phyloP scores from a whole-genome alignment of 2,329 filamentous ascomycete genomes.

The Arthrobotrys conoides region DNA sequence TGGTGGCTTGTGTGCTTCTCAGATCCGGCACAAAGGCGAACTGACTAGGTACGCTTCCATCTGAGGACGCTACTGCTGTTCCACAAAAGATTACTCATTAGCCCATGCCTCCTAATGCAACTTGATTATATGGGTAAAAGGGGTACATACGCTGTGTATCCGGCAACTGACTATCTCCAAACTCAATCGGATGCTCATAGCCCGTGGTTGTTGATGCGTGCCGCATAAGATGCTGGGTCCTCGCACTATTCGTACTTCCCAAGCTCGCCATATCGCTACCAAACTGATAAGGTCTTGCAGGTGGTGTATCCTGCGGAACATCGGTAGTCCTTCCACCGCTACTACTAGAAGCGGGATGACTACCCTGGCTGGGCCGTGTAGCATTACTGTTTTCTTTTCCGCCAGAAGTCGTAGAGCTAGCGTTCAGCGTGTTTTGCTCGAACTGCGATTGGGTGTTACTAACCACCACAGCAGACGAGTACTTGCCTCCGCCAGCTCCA shows the following conservation, averaged over 20 bases:
- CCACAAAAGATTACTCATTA: slow-evolving; percentile 8
- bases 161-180: slow-evolving; percentile 74
- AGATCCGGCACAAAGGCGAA: slow-evolving; percentile 41
- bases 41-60: slow-evolving; percentile 60
- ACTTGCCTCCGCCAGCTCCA: slow-evolving; percentile 59
- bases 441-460: slow-evolving; percentile 74
- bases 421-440: slow-evolving; percentile 81
- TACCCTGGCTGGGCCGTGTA: slow-evolving; percentile 28
- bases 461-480: slow-evolving; percentile 60
- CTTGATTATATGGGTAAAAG: slow-evolving; percentile 23
- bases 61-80: slow-evolving; percentile 60
- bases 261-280: slow-evolving; percentile 27
- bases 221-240: slow-evolving; percentile 43
- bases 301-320: slow-evolving; percentile 58
- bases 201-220: slow-evolving; percentile 57
- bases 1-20: slow-evolving; percentile 51
- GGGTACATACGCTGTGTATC: slow-evolving; percentile 74
- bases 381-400: slow-evolving; percentile 69
- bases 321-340: slow-evolving; percentile 40
- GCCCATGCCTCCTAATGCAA: slow-evolving; percentile 10
- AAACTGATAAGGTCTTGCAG: slow-evolving; percentile 29
- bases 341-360: slow-evolving; percentile 72
- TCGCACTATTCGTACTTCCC: slow-evolving; percentile 24
- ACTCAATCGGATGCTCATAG: slow-evolving; percentile 47
- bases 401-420: slow-evolving; percentile 85